These are phyloP conservation scores for Dendrocalamus sinicus DNA, from an alignment of 176 grass and related monocot genomes.

Conservation along the genomic window DNA sequence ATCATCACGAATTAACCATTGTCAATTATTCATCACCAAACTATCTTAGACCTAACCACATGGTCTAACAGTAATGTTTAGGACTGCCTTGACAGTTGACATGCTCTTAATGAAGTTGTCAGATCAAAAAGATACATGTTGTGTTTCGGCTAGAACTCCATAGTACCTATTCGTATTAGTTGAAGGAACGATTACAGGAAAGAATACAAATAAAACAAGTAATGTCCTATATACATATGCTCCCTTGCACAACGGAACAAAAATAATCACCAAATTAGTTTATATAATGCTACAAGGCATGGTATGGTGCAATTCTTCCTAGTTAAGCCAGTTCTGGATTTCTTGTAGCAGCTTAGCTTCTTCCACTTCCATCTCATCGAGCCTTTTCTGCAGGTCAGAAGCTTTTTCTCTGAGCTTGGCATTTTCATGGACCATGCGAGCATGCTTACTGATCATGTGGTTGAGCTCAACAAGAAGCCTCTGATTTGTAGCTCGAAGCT, in stretches of 20 bases:
- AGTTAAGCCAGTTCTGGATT: conserved; percentile 22
- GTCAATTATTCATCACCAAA: too few species aligned
- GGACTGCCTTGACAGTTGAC: conserved; percentile 1
- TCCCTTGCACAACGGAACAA: background rate
- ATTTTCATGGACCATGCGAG: conserved; percentile 58
- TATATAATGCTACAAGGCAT: background rate
- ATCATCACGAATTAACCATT: too few species aligned
- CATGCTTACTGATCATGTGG: conserved; percentile 39
- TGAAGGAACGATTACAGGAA: background rate
- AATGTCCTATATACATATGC: conserved; percentile 21
- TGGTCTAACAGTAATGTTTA: background rate
- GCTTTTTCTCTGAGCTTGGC: conserved; percentile 60
- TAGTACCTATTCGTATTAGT: background rate
- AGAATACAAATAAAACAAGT: background rate
- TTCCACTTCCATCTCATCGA: conserved; percentile 45
- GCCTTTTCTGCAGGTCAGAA: conserved; percentile 54
- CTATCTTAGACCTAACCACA: too few species aligned
- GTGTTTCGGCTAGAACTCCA: background rate
- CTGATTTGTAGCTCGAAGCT: conserved; percentile 59
- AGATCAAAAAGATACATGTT: background rate
- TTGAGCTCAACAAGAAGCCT: conserved; percentile 81
- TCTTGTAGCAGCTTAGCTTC: conserved; percentile 14
- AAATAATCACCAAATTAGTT: conserved; percentile 1
- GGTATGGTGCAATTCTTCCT: background rate
- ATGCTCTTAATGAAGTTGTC: background rate